These are phyloP conservation scores for Euphorbia tirucalli DNA, from an alignment of 345 rosid genomes.

Conservation along the genomic window DNA sequence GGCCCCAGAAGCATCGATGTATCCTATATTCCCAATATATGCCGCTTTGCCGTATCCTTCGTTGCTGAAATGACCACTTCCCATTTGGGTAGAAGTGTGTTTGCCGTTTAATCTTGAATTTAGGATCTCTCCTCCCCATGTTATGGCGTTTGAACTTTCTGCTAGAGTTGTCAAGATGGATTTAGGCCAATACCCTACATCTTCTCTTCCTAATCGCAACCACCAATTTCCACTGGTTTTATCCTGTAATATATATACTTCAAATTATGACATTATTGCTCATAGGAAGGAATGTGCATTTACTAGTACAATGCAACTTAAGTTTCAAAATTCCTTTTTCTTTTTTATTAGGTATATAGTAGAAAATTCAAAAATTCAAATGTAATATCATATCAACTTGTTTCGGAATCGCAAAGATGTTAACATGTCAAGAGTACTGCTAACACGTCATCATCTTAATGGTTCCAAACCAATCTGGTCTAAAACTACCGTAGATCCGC, in stretches of 20 bases:
- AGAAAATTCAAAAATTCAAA: too few relatives aligned
- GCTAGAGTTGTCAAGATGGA: background rate
- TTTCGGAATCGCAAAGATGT: too few relatives aligned
- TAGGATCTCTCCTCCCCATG: conserved; percentile 10
- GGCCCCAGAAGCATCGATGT: background rate
- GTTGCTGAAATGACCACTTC: conserved; percentile 16
- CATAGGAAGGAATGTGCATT: too few relatives aligned
- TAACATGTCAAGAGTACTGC: too few relatives aligned
- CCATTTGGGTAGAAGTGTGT: conserved; percentile 26
- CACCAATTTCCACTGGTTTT: conserved; percentile 9
- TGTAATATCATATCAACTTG: too few relatives aligned
- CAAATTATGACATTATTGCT: too few relatives aligned
- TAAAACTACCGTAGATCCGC: too few relatives aligned
- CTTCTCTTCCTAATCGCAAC: background rate
- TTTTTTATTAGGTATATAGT: too few relatives aligned
- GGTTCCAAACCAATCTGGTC: too few relatives aligned
- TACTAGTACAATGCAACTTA: too few relatives aligned
- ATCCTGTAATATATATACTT: conserved; percentile 11
- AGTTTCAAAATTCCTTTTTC: too few relatives aligned
- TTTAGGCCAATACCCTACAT: conserved; percentile 18
- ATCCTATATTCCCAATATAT: background rate
- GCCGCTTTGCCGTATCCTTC: conserved; percentile 18
- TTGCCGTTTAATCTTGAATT: background rate
- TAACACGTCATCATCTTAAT: too few relatives aligned
- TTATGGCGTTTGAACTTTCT: background rate